phyloP scores from a whole-genome alignment of 2,329 filamentous ascomycete genomes.

The Pseudocercospora musae region DNA sequence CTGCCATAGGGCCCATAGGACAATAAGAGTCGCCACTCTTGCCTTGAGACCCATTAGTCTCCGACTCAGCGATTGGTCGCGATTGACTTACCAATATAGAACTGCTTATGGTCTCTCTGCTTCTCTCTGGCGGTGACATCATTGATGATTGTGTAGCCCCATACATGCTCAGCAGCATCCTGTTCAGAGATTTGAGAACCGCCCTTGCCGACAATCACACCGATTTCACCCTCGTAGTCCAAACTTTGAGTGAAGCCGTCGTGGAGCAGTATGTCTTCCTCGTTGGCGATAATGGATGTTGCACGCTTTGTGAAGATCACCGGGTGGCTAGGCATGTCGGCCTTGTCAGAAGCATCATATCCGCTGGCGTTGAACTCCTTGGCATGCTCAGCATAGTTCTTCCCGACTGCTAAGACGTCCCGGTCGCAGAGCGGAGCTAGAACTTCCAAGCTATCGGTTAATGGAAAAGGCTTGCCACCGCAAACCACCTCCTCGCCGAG shows the following conservation, averaged over 20 bases:
- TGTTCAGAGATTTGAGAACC: constrained; percentile 45
- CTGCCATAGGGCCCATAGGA: constrained; percentile 49
- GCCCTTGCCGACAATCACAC: constrained; percentile 53
- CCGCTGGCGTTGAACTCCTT: constrained; percentile 57
- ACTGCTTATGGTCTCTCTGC: constrained; percentile 59
- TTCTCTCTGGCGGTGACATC: constrained; percentile 55
- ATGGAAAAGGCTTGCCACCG: constrained; percentile 34
- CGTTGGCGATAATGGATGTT: constrained; percentile 52
- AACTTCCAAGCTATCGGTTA: constrained; percentile 40
- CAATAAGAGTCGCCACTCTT: neutral
- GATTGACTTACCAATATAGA: constrained; percentile 56
- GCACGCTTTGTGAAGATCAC: constrained; percentile 57
- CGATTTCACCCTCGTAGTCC: constrained; percentile 58
- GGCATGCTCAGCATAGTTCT: constrained; percentile 58
- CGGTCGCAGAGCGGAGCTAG: constrained; percentile 49
- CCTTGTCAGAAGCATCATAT: constrained; percentile 55
- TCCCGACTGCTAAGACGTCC: constrained; percentile 56
- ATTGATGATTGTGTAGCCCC: constrained; percentile 58
- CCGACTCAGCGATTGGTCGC: constrained; percentile 51
- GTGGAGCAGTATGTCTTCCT: constrained; percentile 48
- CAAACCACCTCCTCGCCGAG: constrained; percentile 42
- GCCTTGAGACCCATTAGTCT: neutral
- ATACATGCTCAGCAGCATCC: constrained; percentile 52
- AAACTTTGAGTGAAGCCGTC: constrained; percentile 48
- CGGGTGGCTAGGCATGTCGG: constrained; percentile 51